Conservation (phyloP, 768 basidiomycete genomes). For the Nidula microcarpa region DNA sequence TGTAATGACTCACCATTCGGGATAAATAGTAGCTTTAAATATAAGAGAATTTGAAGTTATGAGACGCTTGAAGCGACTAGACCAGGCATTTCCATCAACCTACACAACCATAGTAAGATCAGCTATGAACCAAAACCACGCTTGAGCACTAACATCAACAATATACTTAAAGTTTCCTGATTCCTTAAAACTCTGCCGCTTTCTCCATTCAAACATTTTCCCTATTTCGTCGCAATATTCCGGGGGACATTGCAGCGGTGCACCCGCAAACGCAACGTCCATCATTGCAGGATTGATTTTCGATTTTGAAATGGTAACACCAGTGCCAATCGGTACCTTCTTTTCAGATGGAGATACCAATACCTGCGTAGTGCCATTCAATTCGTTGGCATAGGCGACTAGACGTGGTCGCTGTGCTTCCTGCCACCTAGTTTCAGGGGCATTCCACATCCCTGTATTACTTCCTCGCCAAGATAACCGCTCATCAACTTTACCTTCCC, state of each 20-base stretch:
- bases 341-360: conserved; percentile 25
- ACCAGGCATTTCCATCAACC: conserved; percentile 69
- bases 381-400: conserved; percentile 36
- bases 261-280: conserved; percentile 57
- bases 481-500: conserved; percentile 61
- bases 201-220: conserved; percentile 47
- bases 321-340: conserved; percentile 29
- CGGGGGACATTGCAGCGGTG: conserved; percentile 36
- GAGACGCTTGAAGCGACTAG: conserved; percentile 61
- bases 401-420: conserved; percentile 51
- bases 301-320: conserved; percentile 27
- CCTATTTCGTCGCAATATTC: conserved; percentile 39
- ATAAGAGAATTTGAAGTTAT: conserved; percentile 60
- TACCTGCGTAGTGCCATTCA: conserved; percentile 34
- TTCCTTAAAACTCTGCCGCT: conserved; percentile 36
- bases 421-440: conserved; percentile 38
- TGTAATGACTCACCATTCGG: conserved; percentile 54
- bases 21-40: conserved; percentile 70
- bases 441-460: conserved; percentile 61
- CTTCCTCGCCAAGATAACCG: conserved; percentile 71
- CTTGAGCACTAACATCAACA: conserved; percentile 39
- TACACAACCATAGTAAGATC: conserved; percentile 10
- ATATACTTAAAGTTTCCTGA: conserved; percentile 62
- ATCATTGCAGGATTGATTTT: conserved; percentile 51
- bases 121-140: neutral